Percentiles rank a stretch among this genome's conserved stretches.
These are phyloP conservation scores for Wallacemonas collosoma DNA, from an alignment of 208 protist genomes.

Conservation along the genomic window DNA sequence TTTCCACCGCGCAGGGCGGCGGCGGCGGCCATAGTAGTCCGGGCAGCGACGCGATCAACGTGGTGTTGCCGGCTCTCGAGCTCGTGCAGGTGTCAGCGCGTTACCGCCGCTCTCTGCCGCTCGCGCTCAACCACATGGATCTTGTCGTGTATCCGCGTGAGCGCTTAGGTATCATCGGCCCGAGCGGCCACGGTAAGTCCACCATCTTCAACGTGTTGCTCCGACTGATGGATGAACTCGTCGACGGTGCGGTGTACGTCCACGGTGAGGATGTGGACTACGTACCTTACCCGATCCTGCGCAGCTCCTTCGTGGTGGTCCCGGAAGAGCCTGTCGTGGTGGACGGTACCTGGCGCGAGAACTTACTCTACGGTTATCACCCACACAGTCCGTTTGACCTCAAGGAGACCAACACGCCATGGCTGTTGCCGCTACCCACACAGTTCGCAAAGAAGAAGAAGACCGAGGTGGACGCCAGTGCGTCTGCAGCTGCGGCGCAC, in stretches of 20 bases:
- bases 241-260: slow-evolving; percentile 77
- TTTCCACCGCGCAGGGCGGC: neutral
- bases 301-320: slow-evolving; percentile 95
- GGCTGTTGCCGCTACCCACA: slow-evolving; percentile 10
- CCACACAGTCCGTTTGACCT: slow-evolving; percentile 29
- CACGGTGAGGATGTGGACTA: slow-evolving; percentile 89
- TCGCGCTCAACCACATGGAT: slow-evolving; percentile 53
- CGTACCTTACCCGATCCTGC: slow-evolving; percentile 90
- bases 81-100: slow-evolving; percentile 58
- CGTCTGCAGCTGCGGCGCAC: too few species aligned
- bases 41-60: slow-evolving; percentile 8
- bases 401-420: neutral
- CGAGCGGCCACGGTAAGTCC: slow-evolving; percentile 71
- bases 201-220: slow-evolving; percentile 65
- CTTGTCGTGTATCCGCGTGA: slow-evolving; percentile 49
- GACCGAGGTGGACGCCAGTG: neutral
- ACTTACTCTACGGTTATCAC: slow-evolving; percentile 80
- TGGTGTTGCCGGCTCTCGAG: slow-evolving; percentile 41
- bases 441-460: neutral
- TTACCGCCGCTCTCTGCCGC: slow-evolving; percentile 52
- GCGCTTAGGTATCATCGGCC: slow-evolving; percentile 60
- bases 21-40: neutral
- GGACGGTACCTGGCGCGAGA: slow-evolving; percentile 91
- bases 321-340: slow-evolving; percentile 97
- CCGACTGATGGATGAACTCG: slow-evolving; percentile 80